Percentiles rank a stretch among this genome's conserved stretches.
phyloP scores from a whole-genome alignment of 805 yeast species.

The Groenewaldozyma tartarivorans region DNA sequence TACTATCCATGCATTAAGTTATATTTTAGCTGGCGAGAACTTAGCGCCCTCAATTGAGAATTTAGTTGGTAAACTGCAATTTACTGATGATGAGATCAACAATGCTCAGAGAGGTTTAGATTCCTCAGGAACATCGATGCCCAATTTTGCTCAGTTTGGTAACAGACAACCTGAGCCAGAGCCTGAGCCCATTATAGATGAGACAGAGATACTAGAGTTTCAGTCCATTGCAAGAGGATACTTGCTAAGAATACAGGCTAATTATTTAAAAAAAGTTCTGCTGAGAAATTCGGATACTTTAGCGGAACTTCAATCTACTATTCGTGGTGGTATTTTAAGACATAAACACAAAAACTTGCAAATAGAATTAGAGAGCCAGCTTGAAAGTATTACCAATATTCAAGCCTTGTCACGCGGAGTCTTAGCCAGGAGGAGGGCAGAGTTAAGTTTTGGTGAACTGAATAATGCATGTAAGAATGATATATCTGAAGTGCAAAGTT shows the following conservation, averaged over 20 bases:
- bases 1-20: conserved; percentile 82
- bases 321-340: not conserved
- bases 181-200: conserved; percentile 2
- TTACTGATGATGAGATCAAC: conserved; percentile 59
- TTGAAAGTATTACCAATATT: conserved; percentile 21
- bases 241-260: not conserved
- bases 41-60: conserved; percentile 52
- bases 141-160: conserved; percentile 55
- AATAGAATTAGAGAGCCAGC: not conserved
- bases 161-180: conserved; percentile 19
- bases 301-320: not conserved
- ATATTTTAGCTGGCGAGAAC: conserved; percentile 50
- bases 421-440: conserved; percentile 26
- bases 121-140: conserved; percentile 56
- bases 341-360: not conserved
- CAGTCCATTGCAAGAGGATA: not conserved
- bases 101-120: conserved; percentile 56
- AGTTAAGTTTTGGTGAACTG: not conserved
- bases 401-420: conserved; percentile 27
- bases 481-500: conserved; percentile 26
- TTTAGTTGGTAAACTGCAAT: conserved; percentile 52
- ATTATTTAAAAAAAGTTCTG: not conserved
- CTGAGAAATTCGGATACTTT: not conserved
- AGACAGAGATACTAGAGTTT: not conserved
- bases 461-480: conserved; percentile 11